phyloP scores from a whole-genome alignment of 163 green algal genomes.

The Volvox carteri region DNA sequence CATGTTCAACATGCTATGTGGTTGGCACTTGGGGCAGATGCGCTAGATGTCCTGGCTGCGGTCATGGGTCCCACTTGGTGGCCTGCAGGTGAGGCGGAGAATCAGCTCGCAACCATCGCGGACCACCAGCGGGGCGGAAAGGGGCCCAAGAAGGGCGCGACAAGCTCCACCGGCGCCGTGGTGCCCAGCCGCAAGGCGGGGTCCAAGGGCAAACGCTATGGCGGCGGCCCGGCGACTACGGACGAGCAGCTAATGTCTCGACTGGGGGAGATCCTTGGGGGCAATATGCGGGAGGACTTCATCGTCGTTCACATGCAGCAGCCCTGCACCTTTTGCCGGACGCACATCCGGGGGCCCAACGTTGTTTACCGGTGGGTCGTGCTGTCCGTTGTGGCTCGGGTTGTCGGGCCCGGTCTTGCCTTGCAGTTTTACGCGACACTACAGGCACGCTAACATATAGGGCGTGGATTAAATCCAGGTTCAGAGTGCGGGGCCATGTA shows the following conservation, averaged over 20 bases:
- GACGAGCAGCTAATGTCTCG: conserved; percentile 85
- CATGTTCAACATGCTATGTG: too few species aligned
- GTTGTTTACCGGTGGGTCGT: conserved; percentile 60
- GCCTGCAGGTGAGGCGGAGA: conserved; percentile 73
- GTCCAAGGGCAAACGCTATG: conserved; percentile 88
- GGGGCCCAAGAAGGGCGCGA: conserved; percentile 51
- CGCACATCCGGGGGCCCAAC: conserved; percentile 63
- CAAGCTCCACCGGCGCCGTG: conserved; percentile 2
- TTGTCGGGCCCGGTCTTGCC: not conserved
- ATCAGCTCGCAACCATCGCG: conserved; percentile 66
- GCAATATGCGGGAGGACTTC: conserved; percentile 96
- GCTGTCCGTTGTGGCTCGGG: not conserved
- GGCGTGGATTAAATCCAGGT: too few species aligned
- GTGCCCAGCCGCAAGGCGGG: conserved; percentile 57
- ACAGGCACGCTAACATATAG: too few species aligned
- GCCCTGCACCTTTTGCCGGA: conserved; percentile 91
- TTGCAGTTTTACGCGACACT: too few species aligned
- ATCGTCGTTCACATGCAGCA: conserved; percentile 97
- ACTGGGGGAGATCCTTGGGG: conserved; percentile 86
- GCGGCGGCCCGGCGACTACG: conserved; percentile 63
- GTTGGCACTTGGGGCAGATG: too few species aligned
- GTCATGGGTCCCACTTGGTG: too few species aligned
- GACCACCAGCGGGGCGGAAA: conserved; percentile 54
- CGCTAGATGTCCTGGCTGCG: too few species aligned
- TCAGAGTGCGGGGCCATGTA: too few species aligned